These are phyloP conservation scores for Melampsora americana DNA, from an alignment of 1,284 basidiomycete species.

Conservation along the genomic window DNA sequence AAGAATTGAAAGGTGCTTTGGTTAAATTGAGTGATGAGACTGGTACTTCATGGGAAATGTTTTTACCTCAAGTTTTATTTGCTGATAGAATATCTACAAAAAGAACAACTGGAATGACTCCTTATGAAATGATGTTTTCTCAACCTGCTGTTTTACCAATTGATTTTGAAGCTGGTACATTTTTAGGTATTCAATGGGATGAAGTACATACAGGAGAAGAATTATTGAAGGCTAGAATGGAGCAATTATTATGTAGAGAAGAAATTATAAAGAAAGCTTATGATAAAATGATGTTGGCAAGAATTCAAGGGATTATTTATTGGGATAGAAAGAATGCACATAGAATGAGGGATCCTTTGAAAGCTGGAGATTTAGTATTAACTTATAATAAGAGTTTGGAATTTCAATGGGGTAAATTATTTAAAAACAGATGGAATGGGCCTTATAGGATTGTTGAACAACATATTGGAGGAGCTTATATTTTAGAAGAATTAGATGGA, in stretches of 20 bases:
- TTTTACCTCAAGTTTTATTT: too few species aligned
- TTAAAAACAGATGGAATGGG: slow-evolving; percentile 10
- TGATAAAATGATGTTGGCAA: not conserved
- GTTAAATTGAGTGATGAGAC: too few species aligned
- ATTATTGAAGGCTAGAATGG: slow-evolving; percentile 1
- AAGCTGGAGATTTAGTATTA: not conserved
- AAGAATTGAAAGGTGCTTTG: slow-evolving; percentile 1
- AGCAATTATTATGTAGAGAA: not conserved
- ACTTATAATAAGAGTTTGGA: too few species aligned
- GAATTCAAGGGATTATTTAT: not conserved
- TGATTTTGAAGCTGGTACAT: slow-evolving; percentile 4
- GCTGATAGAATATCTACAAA: too few species aligned
- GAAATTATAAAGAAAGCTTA: not conserved
- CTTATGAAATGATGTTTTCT: not conserved
- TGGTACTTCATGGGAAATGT: too few species aligned
- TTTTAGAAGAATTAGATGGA: too few species aligned
- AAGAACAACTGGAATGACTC: not conserved
- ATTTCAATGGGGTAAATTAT: not conserved
- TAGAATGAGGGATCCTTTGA: not conserved
- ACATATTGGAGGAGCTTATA: too few species aligned
- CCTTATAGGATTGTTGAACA: not conserved
- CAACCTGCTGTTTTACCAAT: not conserved
- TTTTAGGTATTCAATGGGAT: slow-evolving; percentile 6
- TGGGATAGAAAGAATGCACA: slow-evolving; percentile 2
- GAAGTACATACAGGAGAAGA: slow-evolving; percentile 10